Percentiles rank a stretch among this genome's conserved stretches.
These are phyloP conservation scores for Pterothamnion heteromorphum DNA, from an alignment of 31 red algal species.

Conservation along the genomic window DNA sequence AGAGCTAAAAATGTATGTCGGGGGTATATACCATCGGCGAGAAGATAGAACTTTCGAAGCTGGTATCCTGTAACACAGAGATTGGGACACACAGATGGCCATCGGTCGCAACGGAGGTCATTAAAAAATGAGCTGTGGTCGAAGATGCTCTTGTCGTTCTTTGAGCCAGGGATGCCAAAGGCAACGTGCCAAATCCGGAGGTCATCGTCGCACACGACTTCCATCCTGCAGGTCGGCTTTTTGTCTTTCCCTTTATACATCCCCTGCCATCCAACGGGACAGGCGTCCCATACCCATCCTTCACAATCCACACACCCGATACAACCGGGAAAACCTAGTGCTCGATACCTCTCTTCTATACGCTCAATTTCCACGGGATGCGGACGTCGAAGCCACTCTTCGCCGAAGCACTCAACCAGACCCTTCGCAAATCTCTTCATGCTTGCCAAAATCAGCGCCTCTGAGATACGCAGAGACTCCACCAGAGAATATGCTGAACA, in stretches of 20 bases:
- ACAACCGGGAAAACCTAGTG: conserved; percentile 49
- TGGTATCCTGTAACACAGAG: not conserved
- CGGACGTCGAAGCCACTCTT: conserved; percentile 40
- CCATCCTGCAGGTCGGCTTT: conserved; percentile 50
- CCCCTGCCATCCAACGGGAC: conserved; percentile 47
- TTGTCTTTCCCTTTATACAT: conserved; percentile 52
- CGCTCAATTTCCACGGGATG: conserved; percentile 17
- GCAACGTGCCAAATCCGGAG: conserved; percentile 55
- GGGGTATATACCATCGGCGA: conserved; percentile 60
- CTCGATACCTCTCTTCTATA: conserved; percentile 34
- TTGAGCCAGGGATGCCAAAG: conserved; percentile 54
- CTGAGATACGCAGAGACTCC: conserved; percentile 14
- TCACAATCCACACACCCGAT: conserved; percentile 54
- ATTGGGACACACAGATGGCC: conserved; percentile 43
- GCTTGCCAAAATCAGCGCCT: not conserved
- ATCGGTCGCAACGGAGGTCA: conserved; percentile 35
- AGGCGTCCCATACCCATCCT: conserved; percentile 55
- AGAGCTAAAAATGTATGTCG: conserved; percentile 45
- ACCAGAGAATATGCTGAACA: conserved; percentile 23
- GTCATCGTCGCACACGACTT: conserved; percentile 59
- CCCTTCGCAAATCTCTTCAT: conserved; percentile 34
- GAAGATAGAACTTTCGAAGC: conserved; percentile 47
- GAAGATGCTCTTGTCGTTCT: conserved; percentile 51
- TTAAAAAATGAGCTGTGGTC: conserved; percentile 47
- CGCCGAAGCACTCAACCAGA: conserved; percentile 26